phyloP scores from a whole-genome alignment of 2,329 filamentous ascomycete genomes.

The Paradendryphiella salina region DNA sequence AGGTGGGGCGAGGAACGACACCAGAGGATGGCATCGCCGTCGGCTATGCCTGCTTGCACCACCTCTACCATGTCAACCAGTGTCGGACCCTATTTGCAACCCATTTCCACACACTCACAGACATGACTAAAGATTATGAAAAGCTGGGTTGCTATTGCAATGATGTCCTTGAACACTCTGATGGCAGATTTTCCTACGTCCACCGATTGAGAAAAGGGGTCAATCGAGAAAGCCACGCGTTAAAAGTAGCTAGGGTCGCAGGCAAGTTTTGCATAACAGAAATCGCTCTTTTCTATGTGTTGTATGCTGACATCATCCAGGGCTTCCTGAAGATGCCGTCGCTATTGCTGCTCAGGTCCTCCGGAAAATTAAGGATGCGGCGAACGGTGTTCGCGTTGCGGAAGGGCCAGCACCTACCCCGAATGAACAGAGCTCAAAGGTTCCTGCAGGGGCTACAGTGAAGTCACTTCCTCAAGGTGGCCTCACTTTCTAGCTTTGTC shows the following conservation, averaged over 20 bases:
- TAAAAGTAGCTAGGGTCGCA: slow-evolving; percentile 90
- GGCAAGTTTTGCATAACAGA: slow-evolving; percentile 46
- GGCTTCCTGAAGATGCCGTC: slow-evolving; percentile 74
- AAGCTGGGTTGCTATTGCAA: slow-evolving; percentile 80
- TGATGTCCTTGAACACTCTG: slow-evolving; percentile 74
- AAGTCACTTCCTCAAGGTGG: background rate
- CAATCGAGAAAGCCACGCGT: slow-evolving; percentile 83
- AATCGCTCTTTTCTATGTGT: background rate
- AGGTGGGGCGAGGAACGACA: slow-evolving; percentile 92
- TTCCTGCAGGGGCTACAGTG: background rate
- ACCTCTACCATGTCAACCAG: slow-evolving; percentile 75
- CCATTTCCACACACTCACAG: slow-evolving; percentile 85
- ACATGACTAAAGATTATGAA: slow-evolving; percentile 67
- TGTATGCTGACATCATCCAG: slow-evolving; percentile 24
- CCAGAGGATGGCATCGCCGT: slow-evolving; percentile 90
- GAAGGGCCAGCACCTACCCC: background rate
- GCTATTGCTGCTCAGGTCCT: slow-evolving; percentile 66
- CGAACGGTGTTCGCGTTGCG: background rate
- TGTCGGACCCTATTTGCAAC: slow-evolving; percentile 89
- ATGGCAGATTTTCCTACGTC: slow-evolving; percentile 74
- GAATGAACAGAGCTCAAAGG: background rate
- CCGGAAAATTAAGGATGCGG: slow-evolving; percentile 25
- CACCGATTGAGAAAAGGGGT: slow-evolving; percentile 80
- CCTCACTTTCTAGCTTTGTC: background rate
- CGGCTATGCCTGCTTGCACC: slow-evolving; percentile 83